Conservation (phyloP, 1,284 basidiomycete genomes). For the Cryptococcus amylolentus region DNA sequence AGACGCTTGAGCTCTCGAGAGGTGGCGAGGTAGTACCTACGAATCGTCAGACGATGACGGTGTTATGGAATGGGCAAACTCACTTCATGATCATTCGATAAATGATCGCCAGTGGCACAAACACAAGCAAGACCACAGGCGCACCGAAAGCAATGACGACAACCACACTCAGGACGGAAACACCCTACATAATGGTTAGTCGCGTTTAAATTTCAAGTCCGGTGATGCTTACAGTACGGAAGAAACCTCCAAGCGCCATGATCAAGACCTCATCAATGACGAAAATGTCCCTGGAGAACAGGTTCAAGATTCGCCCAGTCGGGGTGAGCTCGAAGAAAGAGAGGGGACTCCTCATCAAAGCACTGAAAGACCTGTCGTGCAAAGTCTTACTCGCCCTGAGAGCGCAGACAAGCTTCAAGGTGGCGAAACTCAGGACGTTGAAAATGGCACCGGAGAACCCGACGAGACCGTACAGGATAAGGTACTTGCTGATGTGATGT, state of each 20-base stretch:
- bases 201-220: constrained; percentile 4
- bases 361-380: constrained; percentile 61
- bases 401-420: constrained; percentile 76
- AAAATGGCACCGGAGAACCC: constrained; percentile 56
- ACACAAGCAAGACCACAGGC: constrained; percentile 73
- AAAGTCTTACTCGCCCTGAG: constrained; percentile 69
- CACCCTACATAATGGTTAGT: constrained; percentile 12
- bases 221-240: constrained; percentile 54
- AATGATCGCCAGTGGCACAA: constrained; percentile 70
- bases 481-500: constrained; percentile 56
- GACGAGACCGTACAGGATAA: constrained; percentile 51
- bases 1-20: constrained; percentile 88
- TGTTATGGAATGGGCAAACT: constrained; percentile 22
- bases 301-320: constrained; percentile 57
- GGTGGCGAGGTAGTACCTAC: constrained; percentile 82
- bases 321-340: constrained; percentile 85
- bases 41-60: constrained; percentile 5
- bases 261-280: constrained; percentile 81
- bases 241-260: constrained; percentile 64
- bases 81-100: constrained; percentile 74
- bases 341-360: constrained; percentile 76
- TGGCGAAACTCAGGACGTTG: constrained; percentile 57
- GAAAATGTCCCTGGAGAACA: constrained; percentile 90
- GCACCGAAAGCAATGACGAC: constrained; percentile 75
- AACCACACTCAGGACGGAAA: constrained; percentile 66